These are phyloP conservation scores for Mycena pura DNA, from an alignment of 768 basidiomycete species.

Conservation along the genomic window DNA sequence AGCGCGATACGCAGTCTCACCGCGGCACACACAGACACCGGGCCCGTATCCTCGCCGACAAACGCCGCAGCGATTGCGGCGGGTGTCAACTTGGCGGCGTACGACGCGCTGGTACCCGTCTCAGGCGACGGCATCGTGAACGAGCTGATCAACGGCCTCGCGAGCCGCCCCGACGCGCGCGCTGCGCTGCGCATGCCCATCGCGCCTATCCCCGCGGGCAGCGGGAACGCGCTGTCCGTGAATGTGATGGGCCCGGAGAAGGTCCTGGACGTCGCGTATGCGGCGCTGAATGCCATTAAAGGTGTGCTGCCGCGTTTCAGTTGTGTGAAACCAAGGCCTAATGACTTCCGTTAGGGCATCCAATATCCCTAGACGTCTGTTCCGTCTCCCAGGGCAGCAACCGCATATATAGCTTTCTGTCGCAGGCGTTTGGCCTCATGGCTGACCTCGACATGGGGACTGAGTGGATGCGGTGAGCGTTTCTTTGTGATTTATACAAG, in stretches of 20 bases:
- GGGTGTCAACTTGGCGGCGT: conserved; percentile 45
- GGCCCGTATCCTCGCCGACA: conserved; percentile 33
- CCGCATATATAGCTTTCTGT: conserved; percentile 58
- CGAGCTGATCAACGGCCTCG: conserved; percentile 66
- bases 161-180: conserved; percentile 48
- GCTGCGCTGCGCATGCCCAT: conserved; percentile 57
- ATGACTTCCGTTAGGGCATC: conserved; percentile 44
- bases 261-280: conserved; percentile 54
- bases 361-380: conserved; percentile 61
- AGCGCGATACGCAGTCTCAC: background rate
- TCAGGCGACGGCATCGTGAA: conserved; percentile 68
- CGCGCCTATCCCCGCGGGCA: conserved; percentile 62
- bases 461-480: conserved; percentile 60
- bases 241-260: conserved; percentile 59
- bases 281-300: conserved; percentile 64
- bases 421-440: conserved; percentile 64
- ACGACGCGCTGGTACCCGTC: conserved; percentile 59
- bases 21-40: conserved; percentile 21
- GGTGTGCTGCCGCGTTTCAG: conserved; percentile 36
- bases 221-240: conserved; percentile 62
- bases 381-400: conserved; percentile 57
- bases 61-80: conserved; percentile 55
- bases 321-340: background rate
- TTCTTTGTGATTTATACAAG: background rate
- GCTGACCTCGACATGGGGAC: conserved; percentile 68